Evolutionary conservation across 352 stramenopile genomes (phyloP).

Genomic region (Phytopythium litorale): DNA sequence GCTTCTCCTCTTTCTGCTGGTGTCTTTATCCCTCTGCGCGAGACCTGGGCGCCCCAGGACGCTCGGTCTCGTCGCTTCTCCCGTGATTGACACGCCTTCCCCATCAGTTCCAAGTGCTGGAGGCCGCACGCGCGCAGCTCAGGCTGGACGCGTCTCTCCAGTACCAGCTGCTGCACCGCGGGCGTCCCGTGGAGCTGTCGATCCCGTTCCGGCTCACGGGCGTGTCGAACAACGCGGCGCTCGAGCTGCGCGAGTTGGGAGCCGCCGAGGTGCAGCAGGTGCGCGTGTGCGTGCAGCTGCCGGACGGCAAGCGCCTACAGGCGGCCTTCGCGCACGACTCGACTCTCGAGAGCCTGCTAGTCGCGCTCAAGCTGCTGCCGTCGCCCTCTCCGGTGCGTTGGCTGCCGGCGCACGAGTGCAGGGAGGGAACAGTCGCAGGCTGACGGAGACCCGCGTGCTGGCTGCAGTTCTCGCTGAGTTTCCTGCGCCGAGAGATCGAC

Average conservation of each 20-base stretch:
- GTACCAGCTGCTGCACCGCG: conserved; percentile 68
- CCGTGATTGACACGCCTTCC: not conserved
- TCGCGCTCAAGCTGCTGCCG: conserved; percentile 49
- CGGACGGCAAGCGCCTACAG: conserved; percentile 74
- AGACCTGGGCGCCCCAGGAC: not conserved
- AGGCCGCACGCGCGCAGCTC: conserved; percentile 55
- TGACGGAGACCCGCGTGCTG: not conserved
- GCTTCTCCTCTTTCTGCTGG: not conserved
- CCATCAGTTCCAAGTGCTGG: conserved; percentile 70
- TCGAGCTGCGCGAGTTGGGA: conserved; percentile 53
- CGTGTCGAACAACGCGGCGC: conserved; percentile 76
- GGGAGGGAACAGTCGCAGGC: not conserved
- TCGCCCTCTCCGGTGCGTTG: not conserved
- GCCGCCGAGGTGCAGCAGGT: conserved; percentile 42
- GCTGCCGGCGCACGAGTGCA: not conserved
- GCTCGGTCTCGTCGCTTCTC: not conserved
- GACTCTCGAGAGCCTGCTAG: conserved; percentile 58
- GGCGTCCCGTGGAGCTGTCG: conserved; percentile 62
- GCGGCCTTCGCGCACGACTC: conserved; percentile 48
- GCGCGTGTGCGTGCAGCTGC: conserved; percentile 77
- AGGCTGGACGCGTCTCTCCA: conserved; percentile 31
- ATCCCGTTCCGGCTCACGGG: conserved; percentile 84
- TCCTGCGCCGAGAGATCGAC: conserved; percentile 69
- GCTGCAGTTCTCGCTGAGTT: conserved; percentile 69
- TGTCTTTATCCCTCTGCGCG: not conserved